Base-by-base conservation (phyloP, 2,329 filamentous ascomycete species). In the Ascochyta pisi region DNA sequence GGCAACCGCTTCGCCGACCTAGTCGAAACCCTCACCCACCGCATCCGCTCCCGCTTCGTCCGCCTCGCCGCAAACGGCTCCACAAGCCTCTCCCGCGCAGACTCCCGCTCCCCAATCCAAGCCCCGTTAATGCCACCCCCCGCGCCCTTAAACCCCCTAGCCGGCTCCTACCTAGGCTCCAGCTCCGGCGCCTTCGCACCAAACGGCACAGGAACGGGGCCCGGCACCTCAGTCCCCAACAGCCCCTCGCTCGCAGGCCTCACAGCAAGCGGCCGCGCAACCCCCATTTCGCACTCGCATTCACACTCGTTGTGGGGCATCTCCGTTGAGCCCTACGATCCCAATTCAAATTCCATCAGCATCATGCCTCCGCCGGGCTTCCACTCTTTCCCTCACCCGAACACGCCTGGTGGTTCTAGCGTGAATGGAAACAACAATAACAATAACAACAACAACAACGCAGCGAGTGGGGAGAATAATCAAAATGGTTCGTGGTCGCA, bases 1-100 rank as follows among this genome's bases (percentile, higher is more conserved):
- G 90, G 89, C n/a, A 92, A 90, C 56, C 85, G 90, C 7, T 95
- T 95, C 66, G 90, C 91, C 16, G 90, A 93, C 67, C 83, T 94
- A 43, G 84, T 94, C n/a, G 88, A 92, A 67, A 90, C 88, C 1
- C 78, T 95, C 37, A 92, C 89, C 0, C 87, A 88, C 57, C 84
- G 90, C 23, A 82, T 94, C 60, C 85, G 90, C 50, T 87, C 88
- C 64, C 84, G 89, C 6, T 91, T 95, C 66, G 78, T 87, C 22
- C 82, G 84, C 26, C 83, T 86, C 55, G 78, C 82, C 8, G 82
- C 82, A 4, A 78, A 77, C 50, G 81, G 82, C 42, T 70, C 68
- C 15, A 62, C 63, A 6, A 70, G 67, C 8, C 78, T 82, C n/a
- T 78, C 75, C 6, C 67, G 75, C 38, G 67, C 68, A 1, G 68